These are phyloP conservation scores for Penicillium malachiteum DNA, from an alignment of 495 filamentous ascomycete species.

Conservation along the genomic window DNA sequence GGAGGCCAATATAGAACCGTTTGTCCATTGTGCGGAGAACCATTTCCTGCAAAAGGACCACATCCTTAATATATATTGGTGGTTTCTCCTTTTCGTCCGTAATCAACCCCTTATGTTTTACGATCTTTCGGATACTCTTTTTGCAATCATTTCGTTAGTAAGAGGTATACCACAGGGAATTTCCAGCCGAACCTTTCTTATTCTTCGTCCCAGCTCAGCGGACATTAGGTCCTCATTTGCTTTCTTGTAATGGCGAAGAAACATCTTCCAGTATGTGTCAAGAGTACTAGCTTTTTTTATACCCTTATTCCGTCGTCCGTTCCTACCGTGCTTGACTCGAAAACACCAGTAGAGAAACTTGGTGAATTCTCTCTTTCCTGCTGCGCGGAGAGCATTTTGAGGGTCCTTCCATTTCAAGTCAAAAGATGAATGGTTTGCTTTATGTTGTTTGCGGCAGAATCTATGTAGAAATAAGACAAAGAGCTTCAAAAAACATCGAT, in stretches of 20 bases:
- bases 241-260: conserved; percentile 6
- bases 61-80: conserved; percentile 26
- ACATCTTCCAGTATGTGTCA: conserved; percentile 10
- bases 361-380: too few relatives aligned
- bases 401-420: too few relatives aligned
- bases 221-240: conserved; percentile 1
- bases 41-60: conserved; percentile 16
- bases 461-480: too few relatives aligned
- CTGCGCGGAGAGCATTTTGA: too few relatives aligned
- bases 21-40: conserved; percentile 22
- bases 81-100: conserved; percentile 10
- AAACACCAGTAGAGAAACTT: too few relatives aligned
- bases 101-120: neutral
- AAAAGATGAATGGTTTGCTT: too few relatives aligned
- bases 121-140: neutral
- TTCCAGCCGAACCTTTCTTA: conserved; percentile 10
- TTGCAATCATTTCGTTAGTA: conserved; percentile 1
- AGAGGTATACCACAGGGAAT: neutral
- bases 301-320: too few relatives aligned
- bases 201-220: conserved; percentile 5
- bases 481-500: too few relatives aligned
- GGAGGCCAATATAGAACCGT: conserved; percentile 22
- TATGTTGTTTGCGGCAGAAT: too few relatives aligned
- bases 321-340: too few relatives aligned
- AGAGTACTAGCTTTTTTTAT: too few relatives aligned